These are phyloP conservation scores for Phytophthora rubi DNA, from an alignment of 352 stramenopile genomes.

Conservation along the genomic window DNA sequence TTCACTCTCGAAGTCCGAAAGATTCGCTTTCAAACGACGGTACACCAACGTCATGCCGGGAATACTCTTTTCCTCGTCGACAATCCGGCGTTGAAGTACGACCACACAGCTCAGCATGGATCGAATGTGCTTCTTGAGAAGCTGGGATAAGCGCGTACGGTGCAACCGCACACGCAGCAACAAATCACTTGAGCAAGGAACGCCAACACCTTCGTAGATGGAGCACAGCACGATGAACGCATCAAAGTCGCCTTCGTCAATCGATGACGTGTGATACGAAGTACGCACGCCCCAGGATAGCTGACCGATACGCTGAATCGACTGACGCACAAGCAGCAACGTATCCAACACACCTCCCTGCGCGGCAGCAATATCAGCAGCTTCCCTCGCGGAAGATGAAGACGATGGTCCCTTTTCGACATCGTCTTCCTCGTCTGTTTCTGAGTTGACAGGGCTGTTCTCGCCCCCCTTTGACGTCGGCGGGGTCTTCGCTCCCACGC, in stretches of 20 bases:
- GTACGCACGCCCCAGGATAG: constrained; percentile 85
- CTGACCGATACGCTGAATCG: constrained; percentile 84
- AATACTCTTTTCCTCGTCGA: constrained; percentile 82
- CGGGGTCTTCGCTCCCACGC: constrained; percentile 57
- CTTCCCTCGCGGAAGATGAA: constrained; percentile 59
- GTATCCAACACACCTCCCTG: constrained; percentile 76
- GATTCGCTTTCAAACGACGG: constrained; percentile 61
- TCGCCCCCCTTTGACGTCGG: constrained; percentile 31
- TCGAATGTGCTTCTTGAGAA: constrained; percentile 77
- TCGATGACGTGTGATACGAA: constrained; percentile 84
- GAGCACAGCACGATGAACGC: constrained; percentile 87
- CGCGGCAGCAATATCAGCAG: constrained; percentile 57
- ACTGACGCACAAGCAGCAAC: constrained; percentile 82
- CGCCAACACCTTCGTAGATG: constrained; percentile 76
- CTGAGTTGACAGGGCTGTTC: constrained; percentile 71
- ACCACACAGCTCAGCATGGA: constrained; percentile 75
- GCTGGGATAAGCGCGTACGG: constrained; percentile 65
- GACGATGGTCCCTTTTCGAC: constrained; percentile 68
- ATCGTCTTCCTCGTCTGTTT: constrained; percentile 80
- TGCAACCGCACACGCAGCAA: constrained; percentile 78
- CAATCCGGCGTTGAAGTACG: constrained; percentile 77
- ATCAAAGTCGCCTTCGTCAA: constrained; percentile 86
- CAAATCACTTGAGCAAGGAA: constrained; percentile 72
- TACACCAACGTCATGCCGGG: constrained; percentile 80
- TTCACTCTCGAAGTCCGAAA: constrained; percentile 72